phyloP scores from a whole-genome alignment of 148 eudicot species.

The Camellia granthamiana region DNA sequence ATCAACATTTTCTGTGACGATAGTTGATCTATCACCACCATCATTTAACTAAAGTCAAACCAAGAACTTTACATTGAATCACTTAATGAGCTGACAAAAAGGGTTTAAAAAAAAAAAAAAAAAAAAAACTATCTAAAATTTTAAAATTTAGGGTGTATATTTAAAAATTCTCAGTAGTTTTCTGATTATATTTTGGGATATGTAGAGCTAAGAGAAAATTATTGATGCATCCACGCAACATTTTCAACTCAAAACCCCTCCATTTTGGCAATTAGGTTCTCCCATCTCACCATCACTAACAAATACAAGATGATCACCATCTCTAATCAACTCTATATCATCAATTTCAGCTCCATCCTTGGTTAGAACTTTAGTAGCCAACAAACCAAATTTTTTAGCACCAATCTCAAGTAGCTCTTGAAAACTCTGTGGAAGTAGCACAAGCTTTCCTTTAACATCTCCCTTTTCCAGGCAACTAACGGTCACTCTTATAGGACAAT shows the following conservation, averaged over 20 bases:
- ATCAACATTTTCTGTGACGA: not conserved
- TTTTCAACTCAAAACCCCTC: not conserved
- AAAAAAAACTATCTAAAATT: not conserved
- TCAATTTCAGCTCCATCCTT: slow-evolving; percentile 67
- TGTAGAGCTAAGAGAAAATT: too few relatives aligned
- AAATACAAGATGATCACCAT: slow-evolving; percentile 70
- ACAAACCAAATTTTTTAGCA: slow-evolving; percentile 46
- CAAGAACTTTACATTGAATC: not conserved
- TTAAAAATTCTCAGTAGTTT: too few relatives aligned
- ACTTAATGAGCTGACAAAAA: not conserved
- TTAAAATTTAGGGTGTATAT: too few relatives aligned
- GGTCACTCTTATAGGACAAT: slow-evolving; percentile 37
- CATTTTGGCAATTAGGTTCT: slow-evolving; percentile 12
- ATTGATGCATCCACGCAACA: too few relatives aligned
- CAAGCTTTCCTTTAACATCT: slow-evolving; percentile 42
- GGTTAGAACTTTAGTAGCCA: slow-evolving; percentile 37
- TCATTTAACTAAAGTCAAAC: not conserved
- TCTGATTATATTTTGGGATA: too few relatives aligned
- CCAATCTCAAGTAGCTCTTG: slow-evolving; percentile 50
- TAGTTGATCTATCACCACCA: not conserved
- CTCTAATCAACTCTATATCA: slow-evolving; percentile 60
- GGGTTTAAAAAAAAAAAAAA: not conserved
- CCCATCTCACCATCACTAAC: slow-evolving; percentile 21
- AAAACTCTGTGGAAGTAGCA: slow-evolving; percentile 51
- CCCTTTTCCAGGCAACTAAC: slow-evolving; percentile 50